phyloP scores from a whole-genome alignment of 2,329 filamentous ascomycete genomes.

The Scopulariopsis brevicaulis region DNA sequence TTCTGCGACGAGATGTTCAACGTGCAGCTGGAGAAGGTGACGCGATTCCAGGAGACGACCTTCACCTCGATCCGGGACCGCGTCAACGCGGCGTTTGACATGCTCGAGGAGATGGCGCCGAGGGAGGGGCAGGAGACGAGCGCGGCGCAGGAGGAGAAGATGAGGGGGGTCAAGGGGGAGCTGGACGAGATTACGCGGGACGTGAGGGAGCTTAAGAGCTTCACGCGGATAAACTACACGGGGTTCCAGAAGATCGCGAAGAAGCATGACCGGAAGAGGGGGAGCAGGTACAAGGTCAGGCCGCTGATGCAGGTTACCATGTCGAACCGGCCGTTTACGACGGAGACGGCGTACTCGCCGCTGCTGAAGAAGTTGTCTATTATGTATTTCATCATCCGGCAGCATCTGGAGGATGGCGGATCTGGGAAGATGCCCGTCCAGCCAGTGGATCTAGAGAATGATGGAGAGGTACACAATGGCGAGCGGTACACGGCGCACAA shows the following conservation, averaged over 20 bases:
- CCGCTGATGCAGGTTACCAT: conserved; percentile 87
- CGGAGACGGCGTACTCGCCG: conserved; percentile 77
- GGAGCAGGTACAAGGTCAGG: conserved; percentile 74
- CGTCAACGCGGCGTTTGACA: conserved; percentile 47
- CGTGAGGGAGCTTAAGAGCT: conserved; percentile 87
- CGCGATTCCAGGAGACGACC: conserved; percentile 75
- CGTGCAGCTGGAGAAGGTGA: conserved; percentile 88
- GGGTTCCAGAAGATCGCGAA: conserved; percentile 97
- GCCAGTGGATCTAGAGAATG: conserved; percentile 35
- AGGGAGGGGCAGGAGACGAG: conserved; percentile 36
- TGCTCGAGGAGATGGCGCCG: conserved; percentile 71
- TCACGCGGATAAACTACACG: conserved; percentile 93
- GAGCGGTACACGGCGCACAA: conserved; percentile 80
- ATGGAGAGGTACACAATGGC: conserved; percentile 46
- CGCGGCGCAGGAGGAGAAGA: conserved; percentile 34
- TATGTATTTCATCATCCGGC: conserved; percentile 90
- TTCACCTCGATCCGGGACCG: conserved; percentile 45
- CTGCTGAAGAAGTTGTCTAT: conserved; percentile 83
- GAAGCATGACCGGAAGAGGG: conserved; percentile 94
- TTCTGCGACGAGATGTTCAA: conserved; percentile 96
- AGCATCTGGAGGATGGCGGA: conserved; percentile 57
- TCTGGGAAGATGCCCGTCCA: conserved; percentile 18
- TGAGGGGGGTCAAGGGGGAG: conserved; percentile 66
- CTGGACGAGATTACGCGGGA: conserved; percentile 83
- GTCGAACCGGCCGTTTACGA: conserved; percentile 86